Base-by-base conservation (phyloP, 805 yeast genomes). In the Metschnikowia drakensbergensis region DNA sequence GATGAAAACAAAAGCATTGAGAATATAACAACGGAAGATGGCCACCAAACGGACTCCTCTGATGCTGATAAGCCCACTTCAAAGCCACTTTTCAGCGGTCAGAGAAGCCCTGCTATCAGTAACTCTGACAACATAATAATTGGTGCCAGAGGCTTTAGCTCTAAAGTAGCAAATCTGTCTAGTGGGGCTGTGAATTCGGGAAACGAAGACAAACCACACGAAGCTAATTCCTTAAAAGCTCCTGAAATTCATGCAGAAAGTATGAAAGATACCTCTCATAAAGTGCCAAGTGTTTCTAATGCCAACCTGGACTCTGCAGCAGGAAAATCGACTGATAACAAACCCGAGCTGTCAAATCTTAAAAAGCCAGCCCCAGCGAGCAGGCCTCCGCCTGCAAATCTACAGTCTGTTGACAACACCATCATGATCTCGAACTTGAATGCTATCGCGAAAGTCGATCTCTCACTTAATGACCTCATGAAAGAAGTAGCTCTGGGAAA, bases 391-490 rank as follows among this genome's bases (percentile, higher is more conserved):
- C 50, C 58, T 4, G 51, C 59, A n/a, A 66, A 73, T 41, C 74
- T 77, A 72, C 79, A 74, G 53, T 72, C 85, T 4, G 79, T 81
- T 1, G 86, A 82, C 44, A 85, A 86, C 58, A 84, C 85, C 37
- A 80, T 85, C 53, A 88, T 92, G 87, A 89, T 92, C 56, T 82
- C 86, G 3, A 87, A 89, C 57, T 75, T 92, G 59, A 91, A 91
- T 59, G 74, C 85, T 0, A 82, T 92, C 66, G 97, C 97, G 0
- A 77, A 85, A 36, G 73, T 75, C 4, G 95, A 90, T 59, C 75
- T 81, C 0, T 75, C 82, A 4, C 66, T 92, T 43, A 85, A 82
- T 54, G 67, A 76, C 0, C 68, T 92, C 45, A 90, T 92, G 97
- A 82, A 84, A 53, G 78, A 76, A 4, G 97, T 92, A 2, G 97